A percentile compares a stretch with the other conserved stretches of the same genome.
Evolutionary conservation across 2,329 filamentous ascomycete species (phyloP).

Genomic region (Trichoderma sp.): DNA sequence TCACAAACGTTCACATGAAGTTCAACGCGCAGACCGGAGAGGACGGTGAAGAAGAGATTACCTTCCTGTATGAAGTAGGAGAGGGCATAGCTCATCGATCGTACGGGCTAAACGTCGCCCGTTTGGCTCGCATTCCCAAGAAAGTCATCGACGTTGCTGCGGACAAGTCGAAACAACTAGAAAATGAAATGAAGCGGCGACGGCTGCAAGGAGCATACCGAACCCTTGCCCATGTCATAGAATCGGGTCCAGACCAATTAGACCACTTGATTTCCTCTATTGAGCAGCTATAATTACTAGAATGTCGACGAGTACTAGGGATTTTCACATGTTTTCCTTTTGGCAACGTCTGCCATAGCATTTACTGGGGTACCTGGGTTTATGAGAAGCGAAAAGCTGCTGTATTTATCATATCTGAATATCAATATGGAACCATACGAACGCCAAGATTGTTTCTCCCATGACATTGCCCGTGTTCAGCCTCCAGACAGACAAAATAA

Average conservation of each 20-base stretch:
- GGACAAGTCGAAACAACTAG: constrained; percentile 76
- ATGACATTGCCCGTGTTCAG: neutral
- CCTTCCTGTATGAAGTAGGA: constrained; percentile 89
- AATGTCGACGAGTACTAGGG: neutral
- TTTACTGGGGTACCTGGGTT: neutral
- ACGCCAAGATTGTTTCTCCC: constrained; percentile 12
- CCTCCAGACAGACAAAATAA: neutral
- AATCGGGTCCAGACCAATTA: constrained; percentile 40
- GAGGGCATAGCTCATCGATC: constrained; percentile 90
- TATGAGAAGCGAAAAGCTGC: constrained; percentile 2
- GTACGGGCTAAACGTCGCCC: constrained; percentile 91
- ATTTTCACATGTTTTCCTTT: neutral
- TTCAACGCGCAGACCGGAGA: constrained; percentile 55
- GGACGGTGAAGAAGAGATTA: constrained; percentile 71
- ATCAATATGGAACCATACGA: constrained; percentile 5
- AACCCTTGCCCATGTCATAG: constrained; percentile 43
- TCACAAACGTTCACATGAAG: constrained; percentile 92
- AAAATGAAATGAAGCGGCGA: constrained; percentile 65
- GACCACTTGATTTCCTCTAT: constrained; percentile 54
- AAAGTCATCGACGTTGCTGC: constrained; percentile 75
- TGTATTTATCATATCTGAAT: constrained; percentile 15
- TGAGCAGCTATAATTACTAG: constrained; percentile 52
- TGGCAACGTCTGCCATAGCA: neutral
- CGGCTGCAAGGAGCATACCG: constrained; percentile 52
- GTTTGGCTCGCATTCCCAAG: constrained; percentile 76